Evolutionary conservation across 495 filamentous ascomycete genomes (phyloP).

Genomic region (Corynascus novoguineensis): DNA sequence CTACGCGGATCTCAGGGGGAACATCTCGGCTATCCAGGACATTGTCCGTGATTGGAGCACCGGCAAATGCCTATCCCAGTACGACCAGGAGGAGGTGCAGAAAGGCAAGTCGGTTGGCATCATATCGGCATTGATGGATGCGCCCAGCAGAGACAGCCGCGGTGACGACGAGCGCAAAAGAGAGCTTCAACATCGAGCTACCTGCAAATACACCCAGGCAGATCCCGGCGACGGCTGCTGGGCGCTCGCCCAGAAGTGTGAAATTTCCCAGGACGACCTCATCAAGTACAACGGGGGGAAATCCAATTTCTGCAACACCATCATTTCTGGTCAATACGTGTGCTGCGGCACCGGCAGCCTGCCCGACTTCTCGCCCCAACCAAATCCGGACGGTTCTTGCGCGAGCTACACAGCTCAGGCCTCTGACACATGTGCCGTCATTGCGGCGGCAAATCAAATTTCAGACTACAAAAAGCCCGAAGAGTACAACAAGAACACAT

Average conservation of each 20-base stretch:
- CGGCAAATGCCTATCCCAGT: no score
- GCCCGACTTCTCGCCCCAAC: slow-evolving; percentile 36
- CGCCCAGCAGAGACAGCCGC: no score
- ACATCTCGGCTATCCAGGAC: no score
- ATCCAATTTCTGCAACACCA: slow-evolving; percentile 30
- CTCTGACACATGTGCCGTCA: slow-evolving; percentile 31
- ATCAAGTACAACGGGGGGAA: slow-evolving; percentile 23
- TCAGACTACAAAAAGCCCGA: slow-evolving; percentile 32
- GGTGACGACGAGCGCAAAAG: no score
- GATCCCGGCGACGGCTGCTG: neutral
- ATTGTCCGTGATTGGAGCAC: no score
- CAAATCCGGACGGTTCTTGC: slow-evolving; percentile 41
- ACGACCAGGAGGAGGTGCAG: no score
- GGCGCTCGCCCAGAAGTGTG: neutral
- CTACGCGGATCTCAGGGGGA: no score
- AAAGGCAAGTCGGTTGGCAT: no score
- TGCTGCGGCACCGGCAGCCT: slow-evolving; percentile 43
- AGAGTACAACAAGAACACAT: slow-evolving; percentile 41
- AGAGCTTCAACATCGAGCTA: no score
- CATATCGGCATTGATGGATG: no score
- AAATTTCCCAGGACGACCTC: slow-evolving; percentile 20
- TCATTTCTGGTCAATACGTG: slow-evolving; percentile 35
- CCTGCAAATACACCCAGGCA: no score
- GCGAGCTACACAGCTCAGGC: slow-evolving; percentile 29
- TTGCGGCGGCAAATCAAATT: slow-evolving; percentile 28